Evolutionary conservation across 352 stramenopile species (phyloP).

Genomic region (Globisporangium cylindrosporum): DNA sequence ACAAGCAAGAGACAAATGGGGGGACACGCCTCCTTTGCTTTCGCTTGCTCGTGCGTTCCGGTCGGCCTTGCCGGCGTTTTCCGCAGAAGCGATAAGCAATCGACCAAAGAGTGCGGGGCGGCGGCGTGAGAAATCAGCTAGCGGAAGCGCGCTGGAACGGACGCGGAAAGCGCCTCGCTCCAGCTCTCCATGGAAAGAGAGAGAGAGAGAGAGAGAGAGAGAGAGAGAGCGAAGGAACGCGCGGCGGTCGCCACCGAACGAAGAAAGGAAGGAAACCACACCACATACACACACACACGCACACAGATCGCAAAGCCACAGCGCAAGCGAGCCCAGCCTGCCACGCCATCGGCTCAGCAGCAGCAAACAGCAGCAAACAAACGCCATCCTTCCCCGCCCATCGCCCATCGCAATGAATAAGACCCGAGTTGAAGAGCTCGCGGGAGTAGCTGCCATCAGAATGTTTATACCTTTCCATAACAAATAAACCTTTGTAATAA

Average conservation of each 20-base stretch:
- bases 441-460: not conserved
- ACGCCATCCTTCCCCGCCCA: not conserved
- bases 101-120: not conserved
- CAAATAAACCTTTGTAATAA: no score
- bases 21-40: not conserved
- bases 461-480: not conserved
- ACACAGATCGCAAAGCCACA: not conserved
- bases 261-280: not conserved
- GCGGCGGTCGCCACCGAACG: not conserved
- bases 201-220: not conserved
- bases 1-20: not conserved
- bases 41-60: not conserved
- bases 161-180: not conserved
- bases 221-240: not conserved
- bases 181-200: not conserved
- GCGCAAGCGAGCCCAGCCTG: not conserved
- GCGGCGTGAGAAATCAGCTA: not conserved
- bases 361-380: not conserved
- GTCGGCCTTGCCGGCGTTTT: not conserved
- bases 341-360: not conserved
- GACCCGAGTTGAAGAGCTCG: not conserved
- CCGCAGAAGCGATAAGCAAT: not conserved
- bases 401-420: conserved; percentile 9
- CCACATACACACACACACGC: not conserved
- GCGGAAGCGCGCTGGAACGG: not conserved